A percentile compares a stretch with the other conserved stretches of the same genome.
These are phyloP conservation scores for Gossypium schwendimanii DNA, from an alignment of 441 rosid genomes.

Conservation along the genomic window DNA sequence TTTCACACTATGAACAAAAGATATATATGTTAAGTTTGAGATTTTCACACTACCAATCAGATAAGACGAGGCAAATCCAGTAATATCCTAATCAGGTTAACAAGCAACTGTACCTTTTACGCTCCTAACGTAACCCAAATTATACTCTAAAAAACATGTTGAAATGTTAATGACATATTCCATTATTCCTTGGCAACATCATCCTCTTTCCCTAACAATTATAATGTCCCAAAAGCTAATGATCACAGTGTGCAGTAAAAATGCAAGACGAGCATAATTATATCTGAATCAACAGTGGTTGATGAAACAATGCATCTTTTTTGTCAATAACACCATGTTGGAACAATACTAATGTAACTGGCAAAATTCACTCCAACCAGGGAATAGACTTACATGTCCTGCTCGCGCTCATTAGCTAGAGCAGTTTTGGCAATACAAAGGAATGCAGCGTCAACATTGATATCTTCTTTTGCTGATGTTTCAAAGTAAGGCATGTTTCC, in stretches of 20 bases:
- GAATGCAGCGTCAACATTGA: slow-evolving; percentile 82
- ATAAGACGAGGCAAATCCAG: neutral
- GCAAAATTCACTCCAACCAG: neutral
- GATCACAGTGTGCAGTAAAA: neutral
- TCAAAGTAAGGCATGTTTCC: slow-evolving; percentile 85
- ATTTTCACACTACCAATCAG: neutral
- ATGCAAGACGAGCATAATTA: neutral
- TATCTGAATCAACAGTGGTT: neutral
- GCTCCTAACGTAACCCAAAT: neutral
- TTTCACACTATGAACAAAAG: neutral
- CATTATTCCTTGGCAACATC: neutral
- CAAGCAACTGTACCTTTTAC: neutral
- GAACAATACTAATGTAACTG: neutral
- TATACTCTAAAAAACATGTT: neutral
- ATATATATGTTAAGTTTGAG: neutral
- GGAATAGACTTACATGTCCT: slow-evolving; percentile 63
- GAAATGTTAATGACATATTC: neutral
- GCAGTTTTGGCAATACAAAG: slow-evolving; percentile 75
- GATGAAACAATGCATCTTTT: neutral
- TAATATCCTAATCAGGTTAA: neutral
- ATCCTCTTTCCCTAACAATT: neutral
- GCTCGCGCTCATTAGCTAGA: slow-evolving; percentile 69
- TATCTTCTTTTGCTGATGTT: slow-evolving; percentile 93
- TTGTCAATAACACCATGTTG: neutral
- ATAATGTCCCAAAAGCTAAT: neutral